Percentiles rank a stretch among this genome's conserved stretches.
Evolutionary conservation across 495 filamentous ascomycete genomes (phyloP).

Genomic region (Neurospora hispaniola): DNA sequence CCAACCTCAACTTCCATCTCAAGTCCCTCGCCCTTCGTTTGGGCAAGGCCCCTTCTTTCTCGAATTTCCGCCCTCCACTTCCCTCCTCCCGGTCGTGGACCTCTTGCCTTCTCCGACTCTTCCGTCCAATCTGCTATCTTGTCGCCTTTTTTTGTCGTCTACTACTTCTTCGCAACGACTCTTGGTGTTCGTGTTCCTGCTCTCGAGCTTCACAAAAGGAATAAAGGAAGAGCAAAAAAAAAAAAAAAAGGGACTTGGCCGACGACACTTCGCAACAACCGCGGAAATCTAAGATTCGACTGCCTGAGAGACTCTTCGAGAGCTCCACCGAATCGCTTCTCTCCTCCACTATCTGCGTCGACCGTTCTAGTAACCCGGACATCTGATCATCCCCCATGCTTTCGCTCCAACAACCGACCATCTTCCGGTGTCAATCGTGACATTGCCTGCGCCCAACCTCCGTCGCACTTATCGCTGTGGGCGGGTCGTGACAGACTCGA

Average conservation of each 20-base stretch:
- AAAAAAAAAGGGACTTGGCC: background rate
- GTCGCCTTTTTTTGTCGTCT: background rate
- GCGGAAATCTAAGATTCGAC: background rate
- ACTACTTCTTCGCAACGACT: background rate
- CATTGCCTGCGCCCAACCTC: slow-evolving; percentile 18
- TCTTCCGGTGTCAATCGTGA: slow-evolving; percentile 19
- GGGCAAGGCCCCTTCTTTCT: slow-evolving; percentile 18
- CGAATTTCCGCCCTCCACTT: slow-evolving; percentile 9
- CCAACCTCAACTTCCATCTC: background rate
- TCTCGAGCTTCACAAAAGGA: slow-evolving; percentile 1
- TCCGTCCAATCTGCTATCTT: slow-evolving; percentile 1
- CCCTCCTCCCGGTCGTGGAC: slow-evolving; percentile 2
- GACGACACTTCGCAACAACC: background rate
- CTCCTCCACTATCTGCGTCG: background rate
- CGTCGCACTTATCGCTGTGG: slow-evolving; percentile 1
- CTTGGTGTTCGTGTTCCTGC: background rate
- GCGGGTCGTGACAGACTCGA: slow-evolving; percentile 19
- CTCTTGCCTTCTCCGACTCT: slow-evolving; percentile 6
- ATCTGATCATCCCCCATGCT: slow-evolving; percentile 16
- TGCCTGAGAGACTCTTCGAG: background rate
- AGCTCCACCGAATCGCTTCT: background rate
- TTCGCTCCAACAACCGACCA: slow-evolving; percentile 19
- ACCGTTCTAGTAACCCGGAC: background rate
- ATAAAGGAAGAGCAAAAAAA: background rate
- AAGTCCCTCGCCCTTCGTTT: slow-evolving; percentile 8